phyloP scores from a whole-genome alignment of 176 grass and related monocot genomes.

The Pontederia crassipes region DNA sequence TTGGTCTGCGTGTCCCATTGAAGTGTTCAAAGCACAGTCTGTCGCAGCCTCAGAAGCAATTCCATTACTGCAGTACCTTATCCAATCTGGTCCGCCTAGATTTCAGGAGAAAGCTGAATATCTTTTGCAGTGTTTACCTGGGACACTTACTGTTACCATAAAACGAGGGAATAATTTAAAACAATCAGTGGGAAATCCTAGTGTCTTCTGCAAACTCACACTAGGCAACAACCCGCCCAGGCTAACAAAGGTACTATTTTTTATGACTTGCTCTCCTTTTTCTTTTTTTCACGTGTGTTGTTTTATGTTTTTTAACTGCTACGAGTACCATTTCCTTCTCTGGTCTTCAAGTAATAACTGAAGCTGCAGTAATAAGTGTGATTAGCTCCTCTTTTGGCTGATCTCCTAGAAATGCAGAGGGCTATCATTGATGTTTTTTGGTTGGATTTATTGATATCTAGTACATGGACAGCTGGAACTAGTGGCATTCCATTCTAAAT shows the following conservation, averaged over 20 bases:
- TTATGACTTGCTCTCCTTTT: not conserved
- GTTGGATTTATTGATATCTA: no score
- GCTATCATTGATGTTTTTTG: no score
- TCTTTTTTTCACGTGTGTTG: no score
- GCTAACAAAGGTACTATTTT: conserved; percentile 67
- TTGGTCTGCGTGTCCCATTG: conserved; percentile 86
- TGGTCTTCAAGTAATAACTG: no score
- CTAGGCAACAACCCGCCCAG: conserved; percentile 92
- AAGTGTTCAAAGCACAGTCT: conserved; percentile 99
- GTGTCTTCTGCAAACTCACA: conserved; percentile 96
- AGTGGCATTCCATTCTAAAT: no score
- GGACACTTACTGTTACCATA: conserved; percentile 93
- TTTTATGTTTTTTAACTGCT: no score
- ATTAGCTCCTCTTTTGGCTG: no score
- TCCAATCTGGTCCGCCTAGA: conserved; percentile 93
- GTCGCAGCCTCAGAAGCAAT: conserved; percentile 96
- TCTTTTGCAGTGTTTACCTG: conserved; percentile 94
- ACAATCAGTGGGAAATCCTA: conserved; percentile 96
- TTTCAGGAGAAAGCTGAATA: conserved; percentile 97
- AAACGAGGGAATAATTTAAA: conserved; percentile 85
- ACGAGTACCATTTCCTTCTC: no score
- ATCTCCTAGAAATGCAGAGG: no score
- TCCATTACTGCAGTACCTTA: conserved; percentile 96
- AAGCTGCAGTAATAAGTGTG: no score
- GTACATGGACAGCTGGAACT: no score